These are phyloP conservation scores for Penicillium goetzii DNA, from an alignment of 495 filamentous ascomycete species.

Conservation along the genomic window DNA sequence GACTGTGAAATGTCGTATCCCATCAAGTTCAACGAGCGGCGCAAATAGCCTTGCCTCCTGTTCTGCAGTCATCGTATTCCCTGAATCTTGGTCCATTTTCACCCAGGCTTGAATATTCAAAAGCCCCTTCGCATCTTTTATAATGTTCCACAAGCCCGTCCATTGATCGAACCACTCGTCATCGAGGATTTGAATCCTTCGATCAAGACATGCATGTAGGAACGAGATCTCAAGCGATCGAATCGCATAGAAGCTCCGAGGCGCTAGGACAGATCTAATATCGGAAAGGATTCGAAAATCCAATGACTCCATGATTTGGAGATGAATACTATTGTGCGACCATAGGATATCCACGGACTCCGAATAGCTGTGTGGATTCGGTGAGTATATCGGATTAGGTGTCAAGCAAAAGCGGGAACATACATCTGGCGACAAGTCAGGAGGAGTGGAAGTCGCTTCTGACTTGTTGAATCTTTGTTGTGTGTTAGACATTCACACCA, in stretches of 20 bases:
- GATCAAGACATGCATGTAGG: conserved; percentile 1
- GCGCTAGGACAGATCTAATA: not conserved
- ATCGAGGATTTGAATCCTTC: not conserved
- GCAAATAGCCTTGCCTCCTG: conserved; percentile 3
- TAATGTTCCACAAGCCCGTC: not conserved
- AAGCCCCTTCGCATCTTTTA: not conserved
- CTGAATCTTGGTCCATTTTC: not conserved
- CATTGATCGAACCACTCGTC: conserved; percentile 1
- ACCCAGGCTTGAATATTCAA: conserved; percentile 2
- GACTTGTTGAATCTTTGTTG: not conserved
- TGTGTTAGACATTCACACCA: conserved; percentile 1
- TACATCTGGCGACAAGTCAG: conserved; percentile 6
- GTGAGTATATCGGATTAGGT: not conserved
- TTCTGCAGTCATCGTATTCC: not conserved
- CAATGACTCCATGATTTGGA: conserved; percentile 3
- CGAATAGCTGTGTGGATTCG: not conserved
- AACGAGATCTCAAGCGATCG: conserved; percentile 4
- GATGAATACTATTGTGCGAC: conserved; percentile 3
- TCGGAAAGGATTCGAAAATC: conserved; percentile 4
- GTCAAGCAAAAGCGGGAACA: not conserved
- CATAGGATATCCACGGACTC: conserved; percentile 1
- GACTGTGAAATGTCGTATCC: not conserved
- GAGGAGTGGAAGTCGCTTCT: conserved; percentile 1
- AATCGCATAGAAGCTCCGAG: not conserved
- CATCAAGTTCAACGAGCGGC: not conserved